phyloP scores from a whole-genome alignment of 306 rosid genomes.

The Myrica gale region DNA sequence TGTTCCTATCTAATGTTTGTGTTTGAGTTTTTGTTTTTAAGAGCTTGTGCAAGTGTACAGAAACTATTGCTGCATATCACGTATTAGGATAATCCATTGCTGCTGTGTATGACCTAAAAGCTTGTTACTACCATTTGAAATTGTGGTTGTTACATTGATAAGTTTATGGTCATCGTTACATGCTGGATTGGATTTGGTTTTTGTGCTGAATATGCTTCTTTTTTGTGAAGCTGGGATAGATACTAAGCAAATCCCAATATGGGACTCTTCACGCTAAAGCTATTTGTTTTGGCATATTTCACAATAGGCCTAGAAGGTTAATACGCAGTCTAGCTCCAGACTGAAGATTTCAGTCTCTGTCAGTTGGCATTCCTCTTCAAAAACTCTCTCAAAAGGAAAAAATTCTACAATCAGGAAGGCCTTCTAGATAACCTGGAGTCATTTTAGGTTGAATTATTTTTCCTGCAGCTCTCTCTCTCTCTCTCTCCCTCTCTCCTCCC shows the following conservation, averaged over 20 bases:
- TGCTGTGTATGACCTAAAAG: neutral
- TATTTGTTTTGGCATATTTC: neutral
- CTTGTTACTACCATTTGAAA: neutral
- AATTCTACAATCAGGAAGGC: neutral
- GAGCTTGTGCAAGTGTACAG: neutral
- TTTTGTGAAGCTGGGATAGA: neutral
- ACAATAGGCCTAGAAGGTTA: neutral
- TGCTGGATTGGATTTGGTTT: slow-evolving; percentile 2
- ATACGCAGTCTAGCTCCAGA: neutral
- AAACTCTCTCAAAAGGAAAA: neutral
- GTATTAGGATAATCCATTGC: neutral
- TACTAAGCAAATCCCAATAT: neutral
- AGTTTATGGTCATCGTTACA: neutral
- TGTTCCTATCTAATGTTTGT: neutral
- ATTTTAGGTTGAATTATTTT: neutral
- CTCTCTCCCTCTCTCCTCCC: neutral
- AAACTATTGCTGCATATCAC: neutral
- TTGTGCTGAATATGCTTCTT: slow-evolving; percentile 2
- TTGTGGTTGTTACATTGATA: neutral
- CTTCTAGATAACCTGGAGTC: neutral
- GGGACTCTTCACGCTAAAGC: neutral
- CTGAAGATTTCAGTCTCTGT: neutral
- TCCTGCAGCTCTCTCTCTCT: neutral
- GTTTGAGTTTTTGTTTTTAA: neutral
- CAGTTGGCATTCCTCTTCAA: neutral